phyloP scores from a whole-genome alignment of 1,139 yeast species.

The Yamadazyma dendronema region DNA sequence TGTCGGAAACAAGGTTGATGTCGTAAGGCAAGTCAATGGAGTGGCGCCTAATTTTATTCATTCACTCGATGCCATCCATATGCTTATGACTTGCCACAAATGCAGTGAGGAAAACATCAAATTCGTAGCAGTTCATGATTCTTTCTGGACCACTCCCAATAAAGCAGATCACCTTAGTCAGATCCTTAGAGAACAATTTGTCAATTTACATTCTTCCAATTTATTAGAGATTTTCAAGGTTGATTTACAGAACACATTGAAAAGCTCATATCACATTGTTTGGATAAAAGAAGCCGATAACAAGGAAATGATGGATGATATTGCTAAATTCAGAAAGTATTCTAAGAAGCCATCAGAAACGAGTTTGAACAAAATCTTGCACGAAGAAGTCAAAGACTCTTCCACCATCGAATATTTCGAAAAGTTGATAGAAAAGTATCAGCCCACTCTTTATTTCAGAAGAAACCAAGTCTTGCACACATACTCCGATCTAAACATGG shows the following conservation, averaged over 20 bases:
- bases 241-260: constrained; percentile 26
- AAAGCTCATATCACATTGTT: constrained; percentile 32
- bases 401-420: constrained; percentile 7
- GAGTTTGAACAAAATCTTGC: constrained; percentile 14
- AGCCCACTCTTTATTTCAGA: constrained; percentile 24
- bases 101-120: constrained; percentile 20
- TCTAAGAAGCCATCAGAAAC: neutral
- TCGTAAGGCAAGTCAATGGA: constrained; percentile 34
- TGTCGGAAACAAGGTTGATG: constrained; percentile 24
- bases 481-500: constrained; percentile 2
- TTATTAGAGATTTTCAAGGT: constrained; percentile 24
- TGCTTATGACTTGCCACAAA: constrained; percentile 35
- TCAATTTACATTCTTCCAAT: constrained; percentile 30
- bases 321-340: constrained; percentile 2
- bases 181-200: constrained; percentile 33
- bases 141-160: constrained; percentile 43
- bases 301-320: constrained; percentile 18
- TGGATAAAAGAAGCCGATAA: constrained; percentile 26
- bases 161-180: constrained; percentile 27
- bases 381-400: constrained; percentile 10
- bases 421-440: constrained; percentile 16
- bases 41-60: constrained; percentile 49
- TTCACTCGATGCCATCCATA: constrained; percentile 42
- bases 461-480: constrained; percentile 3
- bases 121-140: constrained; percentile 45